These are phyloP conservation scores for Candida lessepsii DNA, from an alignment of 805 yeast genomes.

Conservation along the genomic window DNA sequence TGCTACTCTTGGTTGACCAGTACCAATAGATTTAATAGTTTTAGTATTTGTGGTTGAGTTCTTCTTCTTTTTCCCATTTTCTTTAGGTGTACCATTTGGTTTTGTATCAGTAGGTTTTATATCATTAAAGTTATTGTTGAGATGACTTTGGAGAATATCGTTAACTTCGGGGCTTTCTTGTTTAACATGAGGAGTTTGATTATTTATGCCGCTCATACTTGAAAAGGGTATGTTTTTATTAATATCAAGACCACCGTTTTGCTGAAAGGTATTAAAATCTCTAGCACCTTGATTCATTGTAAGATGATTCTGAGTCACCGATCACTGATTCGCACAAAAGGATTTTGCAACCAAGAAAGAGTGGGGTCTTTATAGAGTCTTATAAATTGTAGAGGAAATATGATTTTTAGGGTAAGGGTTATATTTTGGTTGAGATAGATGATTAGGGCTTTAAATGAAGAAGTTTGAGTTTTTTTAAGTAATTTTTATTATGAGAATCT, in stretches of 20 bases:
- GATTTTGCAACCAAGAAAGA: conserved; percentile 1
- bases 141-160: neutral
- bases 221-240: too few species aligned
- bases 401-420: too few species aligned
- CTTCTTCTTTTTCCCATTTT: conserved; percentile 1
- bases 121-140: neutral
- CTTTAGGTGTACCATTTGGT: conserved; percentile 1
- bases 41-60: conserved; percentile 24
- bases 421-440: too few species aligned
- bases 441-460: too few species aligned
- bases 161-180: neutral
- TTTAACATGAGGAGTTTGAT: neutral
- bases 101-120: neutral
- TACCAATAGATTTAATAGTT: conserved; percentile 68
- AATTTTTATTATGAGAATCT: too few species aligned
- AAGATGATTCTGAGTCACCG: conserved; percentile 3
- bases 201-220: neutral
- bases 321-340: neutral
- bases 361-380: too few species aligned
- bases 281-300: neutral
- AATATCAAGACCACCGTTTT: neutral
- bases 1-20: conserved; percentile 66
- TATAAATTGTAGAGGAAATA: too few species aligned
- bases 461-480: too few species aligned
- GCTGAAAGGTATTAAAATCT: neutral